A percentile compares a stretch with the other conserved stretches of the same genome.
phyloP scores from a whole-genome alignment of 176 grass and related monocot genomes.

The Oryza meyeriana region DNA sequence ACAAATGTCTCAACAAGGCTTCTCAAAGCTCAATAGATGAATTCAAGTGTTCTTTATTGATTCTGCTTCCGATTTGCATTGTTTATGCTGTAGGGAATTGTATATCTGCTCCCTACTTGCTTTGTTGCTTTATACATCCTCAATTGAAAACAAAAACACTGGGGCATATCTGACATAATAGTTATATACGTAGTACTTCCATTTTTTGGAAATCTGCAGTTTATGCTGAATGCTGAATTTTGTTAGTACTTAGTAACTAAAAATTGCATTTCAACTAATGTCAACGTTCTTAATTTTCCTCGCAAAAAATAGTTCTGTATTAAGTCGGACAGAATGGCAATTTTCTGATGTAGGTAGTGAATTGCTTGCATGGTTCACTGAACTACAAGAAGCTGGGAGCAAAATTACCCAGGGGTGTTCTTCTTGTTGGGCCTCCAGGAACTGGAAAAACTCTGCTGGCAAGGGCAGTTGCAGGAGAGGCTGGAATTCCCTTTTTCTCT shows the following conservation, averaged over 20 bases:
- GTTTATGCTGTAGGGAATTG: background rate
- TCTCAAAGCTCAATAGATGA: background rate
- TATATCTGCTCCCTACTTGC: background rate
- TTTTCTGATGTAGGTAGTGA: constrained; percentile 70
- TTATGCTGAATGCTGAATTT: background rate
- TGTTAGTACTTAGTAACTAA: background rate
- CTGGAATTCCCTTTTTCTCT: constrained; percentile 90
- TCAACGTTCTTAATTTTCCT: background rate
- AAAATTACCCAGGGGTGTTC: constrained; percentile 83
- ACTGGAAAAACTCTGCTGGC: constrained; percentile 93
- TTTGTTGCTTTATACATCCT: too few species aligned
- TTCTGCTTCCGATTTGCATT: background rate
- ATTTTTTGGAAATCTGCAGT: constrained; percentile 12
- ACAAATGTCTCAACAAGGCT: background rate
- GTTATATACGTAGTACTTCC: constrained; percentile 5
- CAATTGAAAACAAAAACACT: too few species aligned
- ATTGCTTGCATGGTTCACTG: constrained; percentile 79
- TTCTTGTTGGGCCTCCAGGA: constrained; percentile 92
- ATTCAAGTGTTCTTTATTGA: background rate
- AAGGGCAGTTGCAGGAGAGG: constrained; percentile 89
- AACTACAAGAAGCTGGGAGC: constrained; percentile 96
- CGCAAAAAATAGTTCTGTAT: constrained; percentile 8
- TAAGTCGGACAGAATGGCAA: constrained; percentile 16
- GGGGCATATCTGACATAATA: too few species aligned
- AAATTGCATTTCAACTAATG: constrained; percentile 9